phyloP scores from a whole-genome alignment of 305 asterid species.

The Fraxinus floribunda region DNA sequence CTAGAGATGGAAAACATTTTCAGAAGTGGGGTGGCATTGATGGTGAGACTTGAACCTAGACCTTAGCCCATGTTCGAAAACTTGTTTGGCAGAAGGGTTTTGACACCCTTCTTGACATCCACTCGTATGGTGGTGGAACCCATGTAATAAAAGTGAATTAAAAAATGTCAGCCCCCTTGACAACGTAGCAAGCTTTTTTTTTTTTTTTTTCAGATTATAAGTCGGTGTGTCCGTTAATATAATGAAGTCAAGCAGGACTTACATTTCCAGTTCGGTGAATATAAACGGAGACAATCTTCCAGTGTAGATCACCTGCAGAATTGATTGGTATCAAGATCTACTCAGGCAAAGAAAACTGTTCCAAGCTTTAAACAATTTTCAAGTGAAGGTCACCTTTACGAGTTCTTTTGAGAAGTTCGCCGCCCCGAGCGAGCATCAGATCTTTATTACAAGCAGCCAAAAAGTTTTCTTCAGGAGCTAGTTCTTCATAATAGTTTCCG shows the following conservation, averaged over 20 bases:
- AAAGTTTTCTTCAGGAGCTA: slow-evolving; percentile 71
- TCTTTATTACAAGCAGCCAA: slow-evolving; percentile 89
- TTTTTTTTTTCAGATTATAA: too few relatives aligned
- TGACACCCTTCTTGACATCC: too few relatives aligned
- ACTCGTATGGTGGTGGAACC: too few relatives aligned
- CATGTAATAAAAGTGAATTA: too few relatives aligned
- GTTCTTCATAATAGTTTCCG: slow-evolving; percentile 52
- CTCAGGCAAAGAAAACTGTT: too few relatives aligned
- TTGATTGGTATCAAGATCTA: slow-evolving; percentile 5
- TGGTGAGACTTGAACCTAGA: background rate
- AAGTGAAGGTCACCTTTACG: slow-evolving; percentile 65
- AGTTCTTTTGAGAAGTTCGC: slow-evolving; percentile 88
- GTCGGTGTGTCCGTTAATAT: background rate
- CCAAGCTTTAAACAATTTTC: slow-evolving; percentile 51
- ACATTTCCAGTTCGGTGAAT: slow-evolving; percentile 84
- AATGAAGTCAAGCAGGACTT: background rate
- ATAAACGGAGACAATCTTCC: slow-evolving; percentile 93
- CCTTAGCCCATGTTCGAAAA: background rate
- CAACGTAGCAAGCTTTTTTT: too few relatives aligned
- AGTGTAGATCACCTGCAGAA: slow-evolving; percentile 47
- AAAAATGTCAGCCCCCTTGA: too few relatives aligned
- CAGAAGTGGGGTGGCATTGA: background rate
- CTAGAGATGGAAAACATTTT: background rate
- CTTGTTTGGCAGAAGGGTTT: too few relatives aligned
- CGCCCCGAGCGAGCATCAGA: slow-evolving; percentile 72